Evolutionary conservation across 2,329 filamentous ascomycete species (phyloP).

Genomic region (Rasamsonia emersonii): DNA sequence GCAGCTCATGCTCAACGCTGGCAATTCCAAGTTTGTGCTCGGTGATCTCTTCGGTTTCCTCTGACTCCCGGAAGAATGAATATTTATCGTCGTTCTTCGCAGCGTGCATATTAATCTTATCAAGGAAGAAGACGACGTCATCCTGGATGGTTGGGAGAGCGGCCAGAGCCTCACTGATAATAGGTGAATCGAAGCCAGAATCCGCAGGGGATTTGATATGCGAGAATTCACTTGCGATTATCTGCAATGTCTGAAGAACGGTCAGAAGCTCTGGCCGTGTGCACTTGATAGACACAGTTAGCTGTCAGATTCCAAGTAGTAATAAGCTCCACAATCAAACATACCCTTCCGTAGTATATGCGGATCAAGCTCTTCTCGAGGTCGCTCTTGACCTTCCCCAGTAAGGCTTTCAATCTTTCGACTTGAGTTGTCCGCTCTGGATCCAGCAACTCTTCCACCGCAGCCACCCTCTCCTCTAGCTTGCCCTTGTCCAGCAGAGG

Average conservation of each 20-base stretch:
- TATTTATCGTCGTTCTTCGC: slow-evolving; percentile 89
- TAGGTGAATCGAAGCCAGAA: slow-evolving; percentile 61
- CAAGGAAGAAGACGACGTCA: slow-evolving; percentile 64
- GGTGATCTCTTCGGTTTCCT: slow-evolving; percentile 82
- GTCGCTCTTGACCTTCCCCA: slow-evolving; percentile 66
- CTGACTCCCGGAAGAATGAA: slow-evolving; percentile 76
- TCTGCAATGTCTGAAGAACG: slow-evolving; percentile 77
- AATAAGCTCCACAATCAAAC: slow-evolving; percentile 4
- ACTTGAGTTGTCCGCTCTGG: slow-evolving; percentile 57
- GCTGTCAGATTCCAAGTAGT: slow-evolving; percentile 1
- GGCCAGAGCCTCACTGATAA: slow-evolving; percentile 63
- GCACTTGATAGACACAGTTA: slow-evolving; percentile 46
- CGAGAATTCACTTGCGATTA: slow-evolving; percentile 67
- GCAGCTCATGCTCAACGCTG: slow-evolving; percentile 81
- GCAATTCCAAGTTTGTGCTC: slow-evolving; percentile 85
- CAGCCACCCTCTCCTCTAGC: slow-evolving; percentile 70
- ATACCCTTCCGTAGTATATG: slow-evolving; percentile 85
- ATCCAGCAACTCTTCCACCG: slow-evolving; percentile 76
- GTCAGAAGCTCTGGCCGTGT: slow-evolving; percentile 78
- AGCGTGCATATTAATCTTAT: slow-evolving; percentile 75
- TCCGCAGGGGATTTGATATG: slow-evolving; percentile 56
- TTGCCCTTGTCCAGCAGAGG: slow-evolving; percentile 68
- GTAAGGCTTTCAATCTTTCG: slow-evolving; percentile 64
- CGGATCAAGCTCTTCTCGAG: slow-evolving; percentile 88
- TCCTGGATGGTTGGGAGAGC: slow-evolving; percentile 68